Conservation (phyloP, 2,329 filamentous ascomycete species). For the Hypoxylon sp. region DNA sequence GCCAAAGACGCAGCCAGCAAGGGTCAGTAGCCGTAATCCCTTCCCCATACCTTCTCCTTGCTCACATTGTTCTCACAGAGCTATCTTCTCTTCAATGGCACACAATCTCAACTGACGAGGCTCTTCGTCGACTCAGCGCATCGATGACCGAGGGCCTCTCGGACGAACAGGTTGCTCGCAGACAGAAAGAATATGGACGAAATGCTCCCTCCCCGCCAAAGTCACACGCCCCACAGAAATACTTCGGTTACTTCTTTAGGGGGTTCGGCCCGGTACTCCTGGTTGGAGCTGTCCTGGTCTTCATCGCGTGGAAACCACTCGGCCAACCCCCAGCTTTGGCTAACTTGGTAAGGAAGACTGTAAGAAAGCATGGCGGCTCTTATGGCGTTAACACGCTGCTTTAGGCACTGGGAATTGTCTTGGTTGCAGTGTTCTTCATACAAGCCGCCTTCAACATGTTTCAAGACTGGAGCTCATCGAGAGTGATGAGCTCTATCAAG, state of each 20-base stretch:
- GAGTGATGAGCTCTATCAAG: slow-evolving; percentile 84
- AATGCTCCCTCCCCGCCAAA: slow-evolving; percentile 77
- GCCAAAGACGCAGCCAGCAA: slow-evolving; percentile 60
- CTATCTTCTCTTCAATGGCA: slow-evolving; percentile 78
- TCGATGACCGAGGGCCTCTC: slow-evolving; percentile 72
- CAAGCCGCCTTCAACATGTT: slow-evolving; percentile 78
- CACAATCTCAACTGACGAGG: slow-evolving; percentile 67
- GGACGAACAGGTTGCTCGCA: slow-evolving; percentile 66
- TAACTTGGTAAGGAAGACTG: slow-evolving; percentile 65
- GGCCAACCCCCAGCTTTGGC: slow-evolving; percentile 77
- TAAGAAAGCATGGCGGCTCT: neutral
- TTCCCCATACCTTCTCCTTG: neutral
- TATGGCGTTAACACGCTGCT: slow-evolving; percentile 6
- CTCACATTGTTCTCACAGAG: slow-evolving; percentile 57
- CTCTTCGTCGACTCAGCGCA: slow-evolving; percentile 70
- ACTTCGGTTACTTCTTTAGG: slow-evolving; percentile 79
- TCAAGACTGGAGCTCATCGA: slow-evolving; percentile 81
- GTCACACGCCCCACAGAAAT: slow-evolving; percentile 68
- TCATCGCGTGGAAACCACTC: slow-evolving; percentile 81
- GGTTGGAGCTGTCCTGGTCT: slow-evolving; percentile 77
- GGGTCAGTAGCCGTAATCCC: slow-evolving; percentile 37
- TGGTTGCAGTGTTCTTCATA: slow-evolving; percentile 76
- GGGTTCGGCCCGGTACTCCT: slow-evolving; percentile 81
- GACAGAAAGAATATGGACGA: slow-evolving; percentile 71
- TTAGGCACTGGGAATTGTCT: slow-evolving; percentile 76